Evolutionary conservation across 495 filamentous ascomycete genomes (phyloP), one percentile per base, ranked within the genome.

Genomic region (Podospora comata): DNA sequence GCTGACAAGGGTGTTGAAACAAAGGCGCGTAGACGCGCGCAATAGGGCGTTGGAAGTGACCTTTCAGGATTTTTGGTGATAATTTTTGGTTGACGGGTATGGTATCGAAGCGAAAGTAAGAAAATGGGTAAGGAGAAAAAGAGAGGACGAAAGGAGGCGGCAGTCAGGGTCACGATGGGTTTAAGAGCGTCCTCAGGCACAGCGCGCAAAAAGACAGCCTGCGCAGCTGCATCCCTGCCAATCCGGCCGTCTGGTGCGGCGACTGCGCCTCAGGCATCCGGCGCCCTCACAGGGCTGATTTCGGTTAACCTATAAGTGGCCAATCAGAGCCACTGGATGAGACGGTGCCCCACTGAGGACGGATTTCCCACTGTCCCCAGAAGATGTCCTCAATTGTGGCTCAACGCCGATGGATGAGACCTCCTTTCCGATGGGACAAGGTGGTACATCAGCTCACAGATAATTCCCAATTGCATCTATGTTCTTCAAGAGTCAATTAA

Each of bases 331-430:
- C 7, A 2, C 18, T 34, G 16, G 48, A 44, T 5, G 5, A 30
- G 18, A 7, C 15, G 16, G n/a, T n/a, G 61, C 18, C 61, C 61
- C 61, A 32, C 54, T 65, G 64, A 65, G 64, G 64, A 65, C 64
- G 53, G 30, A 63, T 58, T 20, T 19, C n/a, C 9, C 9, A 20
- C 30, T 1, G 27, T 3, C n/a, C 28, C 27, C 23, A 65, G 59
- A 65, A 57, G 64, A 65, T 65, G 64, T 65, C 64, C 64, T 65
- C 64, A 65, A 65, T 58, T 65, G 64, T 59, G 64, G 64, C 64
- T 16, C 27, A 2, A 32, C 13, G 7, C 23, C 23, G 23, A 23
- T 48, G 7, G 39, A 48, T 18, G 39, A 5, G 39, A 48, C 39
- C 30, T 32, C 39, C 13, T 48, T 48, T 48, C 15, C 6, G 5